Evolutionary conservation across 495 filamentous ascomycete species (phyloP).

Genomic region (Bryoglossum gracile): DNA sequence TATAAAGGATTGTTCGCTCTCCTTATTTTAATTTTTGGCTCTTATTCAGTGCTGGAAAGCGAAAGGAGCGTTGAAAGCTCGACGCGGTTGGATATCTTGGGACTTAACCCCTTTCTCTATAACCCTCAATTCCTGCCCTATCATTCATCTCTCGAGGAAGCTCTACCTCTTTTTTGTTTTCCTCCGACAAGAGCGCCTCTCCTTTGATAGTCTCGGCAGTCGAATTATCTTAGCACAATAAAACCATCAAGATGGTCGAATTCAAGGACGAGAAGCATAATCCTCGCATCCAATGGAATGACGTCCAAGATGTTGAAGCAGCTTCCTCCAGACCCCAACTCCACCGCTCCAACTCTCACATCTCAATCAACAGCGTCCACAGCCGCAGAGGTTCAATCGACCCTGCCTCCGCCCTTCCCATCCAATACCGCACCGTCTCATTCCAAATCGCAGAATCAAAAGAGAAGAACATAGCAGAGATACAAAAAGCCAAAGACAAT

Average conservation of each 20-base stretch:
- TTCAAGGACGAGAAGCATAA: constrained; percentile 12
- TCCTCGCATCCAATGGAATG: constrained; percentile 18
- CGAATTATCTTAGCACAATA: too few species aligned
- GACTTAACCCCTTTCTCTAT: too few species aligned
- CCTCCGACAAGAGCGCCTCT: too few species aligned
- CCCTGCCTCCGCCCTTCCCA: constrained; percentile 42
- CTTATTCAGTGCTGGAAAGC: too few species aligned
- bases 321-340: background rate
- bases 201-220: too few species aligned
- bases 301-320: constrained; percentile 16
- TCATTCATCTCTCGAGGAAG: too few species aligned
- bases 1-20: too few species aligned
- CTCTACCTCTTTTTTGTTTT: too few species aligned
- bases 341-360: constrained; percentile 17
- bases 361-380: constrained; percentile 23
- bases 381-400: constrained; percentile 32
- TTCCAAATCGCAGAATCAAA: constrained; percentile 47
- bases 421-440: constrained; percentile 46
- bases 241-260: constrained; percentile 17
- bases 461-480: constrained; percentile 30
- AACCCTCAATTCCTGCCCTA: too few species aligned
- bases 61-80: too few species aligned
- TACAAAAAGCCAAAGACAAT: constrained; percentile 34
- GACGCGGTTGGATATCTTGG: too few species aligned
- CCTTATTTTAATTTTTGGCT: too few species aligned